Percentiles rank a stretch among this genome's conserved stretches.
These are phyloP conservation scores for Umbelopsis ramanniana DNA, from an alignment of 192 early-diverging fungal species.

Conservation along the genomic window DNA sequence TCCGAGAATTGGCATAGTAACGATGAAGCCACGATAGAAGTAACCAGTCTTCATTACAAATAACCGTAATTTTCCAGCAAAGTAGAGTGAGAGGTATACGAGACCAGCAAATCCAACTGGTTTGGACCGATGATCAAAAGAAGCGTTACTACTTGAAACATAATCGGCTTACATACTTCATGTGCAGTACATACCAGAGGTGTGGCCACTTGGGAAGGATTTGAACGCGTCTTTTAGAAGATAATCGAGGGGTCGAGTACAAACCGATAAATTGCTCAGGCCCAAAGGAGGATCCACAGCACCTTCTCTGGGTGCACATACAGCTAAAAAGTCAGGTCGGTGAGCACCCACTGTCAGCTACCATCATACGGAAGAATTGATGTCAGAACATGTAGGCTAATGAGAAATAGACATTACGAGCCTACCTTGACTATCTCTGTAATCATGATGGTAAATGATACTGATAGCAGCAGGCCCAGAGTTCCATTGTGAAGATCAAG, in stretches of 20 bases:
- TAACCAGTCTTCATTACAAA: constrained; percentile 50
- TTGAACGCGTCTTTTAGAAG: constrained; percentile 78
- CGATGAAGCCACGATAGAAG: constrained; percentile 2
- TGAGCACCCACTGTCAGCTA: constrained; percentile 53
- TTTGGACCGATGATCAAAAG: background rate
- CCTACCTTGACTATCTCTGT: constrained; percentile 50
- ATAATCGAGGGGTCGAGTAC: constrained; percentile 52
- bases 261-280: constrained; percentile 61
- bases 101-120: constrained; percentile 74
- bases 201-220: constrained; percentile 89
- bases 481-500: constrained; percentile 49
- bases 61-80: constrained; percentile 75
- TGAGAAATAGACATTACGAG: background rate
- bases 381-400: background rate
- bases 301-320: constrained; percentile 45
- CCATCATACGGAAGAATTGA: background rate
- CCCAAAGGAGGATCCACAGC: constrained; percentile 56
- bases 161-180: background rate
- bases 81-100: constrained; percentile 68
- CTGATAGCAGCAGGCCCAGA: constrained; percentile 45
- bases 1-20: constrained; percentile 7
- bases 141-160: background rate
- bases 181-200: constrained; percentile 58
- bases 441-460: constrained; percentile 51
- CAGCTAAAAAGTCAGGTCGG: constrained; percentile 54